These are phyloP conservation scores for Heimioporus sp. DNA, from an alignment of 768 basidiomycete genomes.

Conservation along the genomic window DNA sequence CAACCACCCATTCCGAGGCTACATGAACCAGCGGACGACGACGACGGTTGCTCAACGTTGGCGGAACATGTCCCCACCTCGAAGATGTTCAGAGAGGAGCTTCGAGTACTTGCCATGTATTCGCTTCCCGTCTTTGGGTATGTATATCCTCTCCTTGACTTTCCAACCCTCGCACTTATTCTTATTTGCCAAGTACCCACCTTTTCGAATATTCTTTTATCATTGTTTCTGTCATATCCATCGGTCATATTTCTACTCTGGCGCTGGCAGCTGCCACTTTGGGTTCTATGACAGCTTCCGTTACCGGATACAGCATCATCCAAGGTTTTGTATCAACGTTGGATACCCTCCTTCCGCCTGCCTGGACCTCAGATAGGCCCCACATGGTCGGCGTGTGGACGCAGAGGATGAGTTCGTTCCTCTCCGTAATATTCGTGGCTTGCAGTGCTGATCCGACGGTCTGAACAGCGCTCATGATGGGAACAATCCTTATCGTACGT, in stretches of 20 bases:
- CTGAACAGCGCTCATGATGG: slow-evolving; percentile 58
- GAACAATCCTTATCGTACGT: slow-evolving; percentile 57
- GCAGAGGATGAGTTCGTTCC: slow-evolving; percentile 74
- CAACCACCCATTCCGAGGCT: slow-evolving; percentile 49
- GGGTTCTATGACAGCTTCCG: slow-evolving; percentile 70
- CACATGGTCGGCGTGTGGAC: slow-evolving; percentile 87
- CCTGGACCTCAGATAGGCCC: slow-evolving; percentile 89
- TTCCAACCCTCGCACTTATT: not conserved
- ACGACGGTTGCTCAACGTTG: not conserved
- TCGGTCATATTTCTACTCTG: slow-evolving; percentile 88
- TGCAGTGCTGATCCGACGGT: slow-evolving; percentile 4
- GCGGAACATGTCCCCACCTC: slow-evolving; percentile 21
- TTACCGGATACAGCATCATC: slow-evolving; percentile 58
- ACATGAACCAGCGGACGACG: slow-evolving; percentile 44
- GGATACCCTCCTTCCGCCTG: slow-evolving; percentile 91
- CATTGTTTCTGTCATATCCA: slow-evolving; percentile 78
- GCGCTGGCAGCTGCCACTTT: slow-evolving; percentile 83
- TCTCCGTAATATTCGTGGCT: not conserved
- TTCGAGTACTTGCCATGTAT: slow-evolving; percentile 56
- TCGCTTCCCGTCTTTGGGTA: slow-evolving; percentile 73
- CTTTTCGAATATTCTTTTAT: slow-evolving; percentile 85
- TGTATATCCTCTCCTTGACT: slow-evolving; percentile 37
- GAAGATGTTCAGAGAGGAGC: slow-evolving; percentile 55
- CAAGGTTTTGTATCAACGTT: slow-evolving; percentile 83
- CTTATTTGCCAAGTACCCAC: slow-evolving; percentile 53